phyloP scores from a whole-genome alignment of 2,329 filamentous ascomycete species.

The Verticillium zaregamsianum region DNA sequence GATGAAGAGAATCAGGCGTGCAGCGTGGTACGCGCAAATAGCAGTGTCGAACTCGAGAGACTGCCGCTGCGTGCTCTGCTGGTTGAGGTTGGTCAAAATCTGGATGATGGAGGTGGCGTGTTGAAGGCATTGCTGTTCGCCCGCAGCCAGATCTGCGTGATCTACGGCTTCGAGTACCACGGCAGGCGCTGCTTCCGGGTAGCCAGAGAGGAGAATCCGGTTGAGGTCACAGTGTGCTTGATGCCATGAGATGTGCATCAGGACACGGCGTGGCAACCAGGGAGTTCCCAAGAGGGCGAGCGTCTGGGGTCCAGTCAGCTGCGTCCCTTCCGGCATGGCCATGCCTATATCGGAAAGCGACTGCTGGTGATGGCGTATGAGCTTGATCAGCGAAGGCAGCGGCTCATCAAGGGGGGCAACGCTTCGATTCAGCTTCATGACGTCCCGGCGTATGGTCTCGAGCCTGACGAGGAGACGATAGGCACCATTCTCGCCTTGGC shows the following conservation, averaged over 20 bases:
- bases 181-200: conserved; percentile 32
- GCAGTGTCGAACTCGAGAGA: conserved; percentile 36
- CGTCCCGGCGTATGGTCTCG: conserved; percentile 16
- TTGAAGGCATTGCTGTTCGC: conserved; percentile 27
- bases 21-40: conserved; percentile 37
- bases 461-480: conserved; percentile 16
- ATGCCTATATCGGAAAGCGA: conserved; percentile 11
- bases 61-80: conserved; percentile 15
- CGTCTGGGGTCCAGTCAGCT: conserved; percentile 8
- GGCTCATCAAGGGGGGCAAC: conserved; percentile 16
- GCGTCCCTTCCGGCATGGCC: conserved; percentile 12
- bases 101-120: conserved; percentile 35
- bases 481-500: conserved; percentile 9
- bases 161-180: conserved; percentile 22
- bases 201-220: conserved; percentile 35
- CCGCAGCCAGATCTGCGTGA: conserved; percentile 21
- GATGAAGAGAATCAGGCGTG: conserved; percentile 27
- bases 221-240: conserved; percentile 40
- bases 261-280: conserved; percentile 19
- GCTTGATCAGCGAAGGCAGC: conserved; percentile 12
- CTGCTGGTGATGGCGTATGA: conserved; percentile 15
- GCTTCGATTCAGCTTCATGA: conserved; percentile 18
- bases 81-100: conserved; percentile 23
- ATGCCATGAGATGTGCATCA: conserved; percentile 32
- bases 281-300: conserved; percentile 8